Conservation (phyloP, 345 rosid genomes). For the Eucalyptus camaldulensis region DNA sequence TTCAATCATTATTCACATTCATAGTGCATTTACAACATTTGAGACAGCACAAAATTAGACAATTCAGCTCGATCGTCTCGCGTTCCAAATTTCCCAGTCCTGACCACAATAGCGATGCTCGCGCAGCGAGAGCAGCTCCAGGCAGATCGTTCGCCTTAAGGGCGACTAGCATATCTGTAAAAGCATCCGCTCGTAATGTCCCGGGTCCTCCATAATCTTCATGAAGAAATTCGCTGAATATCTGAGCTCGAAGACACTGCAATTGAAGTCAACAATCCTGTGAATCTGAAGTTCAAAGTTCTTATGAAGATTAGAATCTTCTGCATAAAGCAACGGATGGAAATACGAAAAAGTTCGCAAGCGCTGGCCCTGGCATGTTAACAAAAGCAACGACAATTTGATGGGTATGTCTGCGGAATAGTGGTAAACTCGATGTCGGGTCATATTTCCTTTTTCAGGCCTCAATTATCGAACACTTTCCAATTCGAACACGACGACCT, state of each 20-base stretch:
- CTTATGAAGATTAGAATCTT: neutral
- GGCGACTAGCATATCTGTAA: slow-evolving; percentile 19
- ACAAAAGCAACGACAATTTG: slow-evolving; percentile 15
- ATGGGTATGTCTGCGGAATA: slow-evolving; percentile 6
- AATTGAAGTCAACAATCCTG: neutral
- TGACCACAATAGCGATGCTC: slow-evolving; percentile 23
- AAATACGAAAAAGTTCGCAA: neutral
- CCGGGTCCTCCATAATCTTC: slow-evolving; percentile 35
- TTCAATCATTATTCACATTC: neutral
- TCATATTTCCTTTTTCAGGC: neutral
- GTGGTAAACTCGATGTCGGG: slow-evolving; percentile 6
- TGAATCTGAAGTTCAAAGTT: neutral
- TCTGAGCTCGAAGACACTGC: slow-evolving; percentile 8
- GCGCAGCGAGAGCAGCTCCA: slow-evolving; percentile 27
- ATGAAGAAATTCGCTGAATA: slow-evolving; percentile 24
- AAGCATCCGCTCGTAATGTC: slow-evolving; percentile 35
- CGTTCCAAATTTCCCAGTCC: slow-evolving; percentile 26
- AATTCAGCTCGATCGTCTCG: slow-evolving; percentile 1
- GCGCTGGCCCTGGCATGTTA: slow-evolving; percentile 8
- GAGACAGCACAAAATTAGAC: neutral
- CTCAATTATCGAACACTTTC: slow-evolving; percentile 19
- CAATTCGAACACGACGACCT: neutral
- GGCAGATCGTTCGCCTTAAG: slow-evolving; percentile 21
- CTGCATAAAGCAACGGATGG: neutral
- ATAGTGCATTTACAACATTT: neutral